Percentiles rank a stretch among this genome's conserved stretches.
Evolutionary conservation across 2,329 filamentous ascomycete species (phyloP).

Genomic region (Didymosphaeria variabile): DNA sequence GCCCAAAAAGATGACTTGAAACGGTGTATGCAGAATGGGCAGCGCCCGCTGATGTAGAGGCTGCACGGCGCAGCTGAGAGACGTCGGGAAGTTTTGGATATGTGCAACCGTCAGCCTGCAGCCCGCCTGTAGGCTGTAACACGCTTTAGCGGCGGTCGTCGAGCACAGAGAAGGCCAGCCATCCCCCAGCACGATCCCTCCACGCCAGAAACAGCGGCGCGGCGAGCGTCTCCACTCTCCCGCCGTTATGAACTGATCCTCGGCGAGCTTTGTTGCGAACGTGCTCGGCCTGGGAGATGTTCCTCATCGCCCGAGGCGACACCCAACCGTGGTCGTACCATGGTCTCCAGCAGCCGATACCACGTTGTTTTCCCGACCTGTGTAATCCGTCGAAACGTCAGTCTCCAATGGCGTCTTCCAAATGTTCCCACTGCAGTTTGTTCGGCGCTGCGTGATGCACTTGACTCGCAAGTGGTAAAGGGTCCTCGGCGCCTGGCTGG

Average conservation of each 20-base stretch:
- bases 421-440: neutral
- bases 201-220: constrained; percentile 1
- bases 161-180: constrained; percentile 1
- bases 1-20: neutral
- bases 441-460: neutral
- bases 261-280: neutral
- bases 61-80: neutral
- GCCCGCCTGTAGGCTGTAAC: constrained; percentile 8
- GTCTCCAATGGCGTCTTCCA: neutral
- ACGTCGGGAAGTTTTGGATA: neutral
- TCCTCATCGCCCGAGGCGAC: neutral
- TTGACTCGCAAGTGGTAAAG: constrained; percentile 4
- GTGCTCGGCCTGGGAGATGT: neutral
- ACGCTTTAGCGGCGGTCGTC: constrained; percentile 1
- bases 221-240: constrained; percentile 5
- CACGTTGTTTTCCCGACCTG: constrained; percentile 13
- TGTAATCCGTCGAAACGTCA: constrained; percentile 13
- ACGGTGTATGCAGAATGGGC: constrained; percentile 3
- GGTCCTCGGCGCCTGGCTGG: neutral
- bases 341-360: constrained; percentile 8
- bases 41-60: constrained; percentile 14
- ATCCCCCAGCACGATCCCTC: neutral
- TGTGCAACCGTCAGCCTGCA: constrained; percentile 7
- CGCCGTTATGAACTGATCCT: constrained; percentile 1
- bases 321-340: constrained; percentile 6